Evolutionary conservation across 2,329 filamentous ascomycete species (phyloP), one percentile per base, ranked within the genome.

Genomic region (Phoma sp.): DNA sequence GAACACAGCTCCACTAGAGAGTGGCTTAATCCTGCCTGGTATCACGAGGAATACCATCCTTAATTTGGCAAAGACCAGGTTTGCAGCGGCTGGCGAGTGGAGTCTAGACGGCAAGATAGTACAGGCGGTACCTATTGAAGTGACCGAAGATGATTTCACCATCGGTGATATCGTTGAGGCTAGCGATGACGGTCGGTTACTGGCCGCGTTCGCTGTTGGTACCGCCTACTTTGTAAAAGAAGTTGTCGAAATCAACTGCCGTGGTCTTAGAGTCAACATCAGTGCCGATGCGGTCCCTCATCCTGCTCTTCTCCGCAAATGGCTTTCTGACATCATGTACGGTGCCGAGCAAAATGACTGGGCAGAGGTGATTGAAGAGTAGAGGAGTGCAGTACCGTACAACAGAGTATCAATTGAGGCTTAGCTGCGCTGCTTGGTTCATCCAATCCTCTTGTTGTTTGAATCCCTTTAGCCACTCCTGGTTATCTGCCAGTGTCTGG

Each of bases 391-490:
- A 15, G 25, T 2, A 9, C 6, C 23, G 12, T 28, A 2, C 7
- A 3, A 17, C 7, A 21, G 4, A 4, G 7, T 1, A 5, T 53
- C 21, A 54, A 20, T 39, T 34, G 11, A 54, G 37, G 11, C 28
- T 46, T 14, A 47, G n/a, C 20, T 53, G 48, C 15, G 47, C 33
- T 7, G 53, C 32, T 30, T 48, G 39, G 14, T 33, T 32, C 5
- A 54, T 36, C 51, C 45, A 54, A 23, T 49, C 40, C 10, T 48
- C 43, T 30, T 49, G 51, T 36, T 45, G 33, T 25, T 53, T 47
- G 42, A 70, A 70, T 18, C 60, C 42, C 17, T 73, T 71, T 7
- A 78, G 65, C 76, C 76, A 78, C 48, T 77, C 75, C 2, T 53
- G 57, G 40, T 67, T 59, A 37, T 69, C 66, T 12, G 64, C 65